Percentiles rank a stretch among this genome's conserved stretches.
phyloP scores from a whole-genome alignment of 768 basidiomycete species.

The Termitomyces titanicus region DNA sequence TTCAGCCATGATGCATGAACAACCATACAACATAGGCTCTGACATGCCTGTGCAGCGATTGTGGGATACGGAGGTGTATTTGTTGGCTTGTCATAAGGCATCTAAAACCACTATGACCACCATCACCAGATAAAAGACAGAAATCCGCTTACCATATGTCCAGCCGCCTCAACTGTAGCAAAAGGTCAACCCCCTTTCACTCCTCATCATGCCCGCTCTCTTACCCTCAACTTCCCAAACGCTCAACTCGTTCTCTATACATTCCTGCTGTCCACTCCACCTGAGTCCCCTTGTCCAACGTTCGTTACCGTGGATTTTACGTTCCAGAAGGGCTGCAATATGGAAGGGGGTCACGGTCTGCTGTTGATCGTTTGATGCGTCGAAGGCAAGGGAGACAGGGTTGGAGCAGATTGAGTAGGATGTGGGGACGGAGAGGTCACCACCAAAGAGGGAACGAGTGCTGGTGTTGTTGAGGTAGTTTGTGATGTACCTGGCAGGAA shows the following conservation, averaged over 20 bases:
- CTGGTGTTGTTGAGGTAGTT: conserved; percentile 59
- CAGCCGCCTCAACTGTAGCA: conserved; percentile 60
- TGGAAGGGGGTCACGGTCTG: conserved; percentile 48
- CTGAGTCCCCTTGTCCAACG: conserved; percentile 66
- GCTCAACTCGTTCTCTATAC: conserved; percentile 36
- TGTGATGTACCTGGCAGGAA: conserved; percentile 42
- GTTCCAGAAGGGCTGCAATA: conserved; percentile 65
- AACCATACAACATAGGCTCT: no score
- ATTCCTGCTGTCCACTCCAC: conserved; percentile 60
- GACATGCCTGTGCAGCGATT: no score
- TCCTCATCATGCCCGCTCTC: conserved; percentile 34
- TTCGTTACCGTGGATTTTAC: conserved; percentile 67
- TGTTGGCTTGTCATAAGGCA: conserved; percentile 62
- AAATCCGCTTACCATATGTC: conserved; percentile 59
- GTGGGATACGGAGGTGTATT: no score
- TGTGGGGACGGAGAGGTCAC: conserved; percentile 40
- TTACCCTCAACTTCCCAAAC: conserved; percentile 58
- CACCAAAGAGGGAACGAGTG: conserved; percentile 56
- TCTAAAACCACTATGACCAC: conserved; percentile 25
- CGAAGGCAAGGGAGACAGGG: conserved; percentile 48
- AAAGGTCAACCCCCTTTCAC: conserved; percentile 55
- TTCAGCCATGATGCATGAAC: no score
- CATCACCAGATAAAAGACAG: not conserved
- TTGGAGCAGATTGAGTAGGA: conserved; percentile 32
- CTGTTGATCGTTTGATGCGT: conserved; percentile 34